Evolutionary conservation across 352 stramenopile species (phyloP), one percentile per base, ranked within the genome.

Genomic region (Pseudoperonospora humuli): DNA sequence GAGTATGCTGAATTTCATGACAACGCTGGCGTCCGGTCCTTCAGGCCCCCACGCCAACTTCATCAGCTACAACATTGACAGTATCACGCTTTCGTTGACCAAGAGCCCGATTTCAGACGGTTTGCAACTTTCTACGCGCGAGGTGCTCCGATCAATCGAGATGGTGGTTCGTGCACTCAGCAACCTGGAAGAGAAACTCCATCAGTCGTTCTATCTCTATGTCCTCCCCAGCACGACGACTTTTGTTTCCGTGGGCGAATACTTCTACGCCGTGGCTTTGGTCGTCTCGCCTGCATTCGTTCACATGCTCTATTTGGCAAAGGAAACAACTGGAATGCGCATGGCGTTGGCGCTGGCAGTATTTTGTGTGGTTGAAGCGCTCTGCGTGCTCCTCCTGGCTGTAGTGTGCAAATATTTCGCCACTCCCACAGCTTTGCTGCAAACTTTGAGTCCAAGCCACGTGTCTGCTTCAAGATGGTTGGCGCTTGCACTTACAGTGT

Each of bases 181-280:
- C 64, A 94, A 94, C 45, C 28, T 91, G 28, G 83, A 93, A 50
- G 81, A 93, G 50, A 93, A 93, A 38, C 56, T 94, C 7, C 81
- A 94, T 41, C 81, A 92, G 54, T 93, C 81, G 27, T 94, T 90
- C 38, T 93, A 86, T 57, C 54, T 93, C 7, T 94, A 94, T 38
- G 62, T 93, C 21, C 62, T 94, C 3, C 77, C 77, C 5, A 86
- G 60, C 40, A 67, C 74, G n/a, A 55, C 49, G 8, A 70, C 79
- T 1, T 94, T 94, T 46, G 74, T 94, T 6, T 93, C 81, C 0
- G 75, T 94, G 31, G 83, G 81, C 8, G 83, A 94, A 52, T 94
- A 94, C 50, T 83, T 83, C 48, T 91, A 92, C 48, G 54, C 64
- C 0, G 64, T 94, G 21, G 64, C 75, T n/a, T 55, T 94, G 3